Evolutionary conservation across 768 basidiomycete genomes (phyloP), one percentile per base, ranked within the genome.

Genomic region (Tylopilus intermedius): DNA sequence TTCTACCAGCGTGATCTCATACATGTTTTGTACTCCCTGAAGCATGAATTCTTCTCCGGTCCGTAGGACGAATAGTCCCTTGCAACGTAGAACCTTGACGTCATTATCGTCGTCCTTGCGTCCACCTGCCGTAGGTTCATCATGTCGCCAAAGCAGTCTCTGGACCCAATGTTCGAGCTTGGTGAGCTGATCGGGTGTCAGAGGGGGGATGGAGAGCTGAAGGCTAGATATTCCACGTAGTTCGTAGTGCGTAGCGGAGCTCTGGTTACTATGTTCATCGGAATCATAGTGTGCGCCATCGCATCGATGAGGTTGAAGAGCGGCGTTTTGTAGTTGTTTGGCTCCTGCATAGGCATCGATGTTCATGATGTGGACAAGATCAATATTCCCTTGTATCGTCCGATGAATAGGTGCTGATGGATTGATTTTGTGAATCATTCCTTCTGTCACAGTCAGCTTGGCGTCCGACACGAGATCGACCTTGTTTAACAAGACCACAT

Each of bases 401-500:
- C 75, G 76, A 62, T 90, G 74, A 51, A 95, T 74, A 1, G 89
- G 79, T 1, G 86, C 84, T 2, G 80, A 82, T 5, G 94, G 88
- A 67, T 98, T 98, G 60, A 95, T 74, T 21, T 73, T 67, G n/a
- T 75, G 79, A 37, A 99, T 82, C 21, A 79, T 68, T n/a, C 59
- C 63, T 64, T 90, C 84, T 11, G 82, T 80, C 4, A 71, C 63
- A 1, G 56, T 48, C 2, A 89, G 62, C 21, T 72, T 71, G 5
- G 72, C 67, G 1, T 76, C 55, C 1, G 77, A 62, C 15, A 82
- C 84, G 8, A 97, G 74, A 62, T 97, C 95, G 26, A 76, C 74
- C 74, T 99, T 99, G 76, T 99, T 99, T 27, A 99, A 72, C 26
- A 99, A 70, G 35, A 98, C 78, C 24, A 95, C 86, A 63, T 99